phyloP scores from a whole-genome alignment of 176 grass and related monocot genomes.

The Oryza meyeriana region DNA sequence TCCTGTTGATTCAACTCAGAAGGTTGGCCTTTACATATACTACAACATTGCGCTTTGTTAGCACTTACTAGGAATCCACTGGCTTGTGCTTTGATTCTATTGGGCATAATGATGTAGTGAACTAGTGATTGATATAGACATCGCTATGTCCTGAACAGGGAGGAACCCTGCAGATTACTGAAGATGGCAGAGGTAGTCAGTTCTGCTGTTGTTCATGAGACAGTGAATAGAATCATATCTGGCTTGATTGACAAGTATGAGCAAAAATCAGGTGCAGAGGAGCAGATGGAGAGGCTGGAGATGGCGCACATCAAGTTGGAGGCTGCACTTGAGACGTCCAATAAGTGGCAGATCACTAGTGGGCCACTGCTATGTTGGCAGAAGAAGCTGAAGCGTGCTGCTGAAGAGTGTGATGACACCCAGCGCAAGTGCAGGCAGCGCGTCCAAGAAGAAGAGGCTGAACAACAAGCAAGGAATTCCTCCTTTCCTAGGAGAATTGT shows the following conservation, averaged over 20 bases:
- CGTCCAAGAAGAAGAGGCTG: not conserved
- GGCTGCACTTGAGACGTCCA: not conserved
- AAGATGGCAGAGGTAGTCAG: not conserved
- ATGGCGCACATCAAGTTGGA: not conserved
- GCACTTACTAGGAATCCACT: not conserved
- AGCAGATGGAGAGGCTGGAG: conserved; percentile 20
- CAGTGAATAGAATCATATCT: not conserved
- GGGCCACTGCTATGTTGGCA: not conserved
- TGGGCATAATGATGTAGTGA: not conserved
- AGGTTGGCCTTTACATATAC: not conserved
- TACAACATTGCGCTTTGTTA: not conserved
- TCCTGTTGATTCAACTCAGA: too few species aligned
- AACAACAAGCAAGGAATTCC: not conserved
- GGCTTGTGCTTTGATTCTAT: not conserved
- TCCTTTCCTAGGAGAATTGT: not conserved
- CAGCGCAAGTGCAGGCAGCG: not conserved
- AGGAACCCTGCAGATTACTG: not conserved
- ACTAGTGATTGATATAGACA: not conserved
- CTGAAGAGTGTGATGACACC: conserved; percentile 1
- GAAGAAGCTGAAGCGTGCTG: not conserved
- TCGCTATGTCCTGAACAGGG: not conserved
- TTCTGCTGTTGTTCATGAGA: not conserved
- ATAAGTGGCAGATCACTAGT: not conserved
- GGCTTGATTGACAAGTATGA: not conserved
- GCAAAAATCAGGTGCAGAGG: not conserved